Base-by-base conservation (phyloP, 2,329 filamentous ascomycete genomes). In the Bisporella sp. region DNA sequence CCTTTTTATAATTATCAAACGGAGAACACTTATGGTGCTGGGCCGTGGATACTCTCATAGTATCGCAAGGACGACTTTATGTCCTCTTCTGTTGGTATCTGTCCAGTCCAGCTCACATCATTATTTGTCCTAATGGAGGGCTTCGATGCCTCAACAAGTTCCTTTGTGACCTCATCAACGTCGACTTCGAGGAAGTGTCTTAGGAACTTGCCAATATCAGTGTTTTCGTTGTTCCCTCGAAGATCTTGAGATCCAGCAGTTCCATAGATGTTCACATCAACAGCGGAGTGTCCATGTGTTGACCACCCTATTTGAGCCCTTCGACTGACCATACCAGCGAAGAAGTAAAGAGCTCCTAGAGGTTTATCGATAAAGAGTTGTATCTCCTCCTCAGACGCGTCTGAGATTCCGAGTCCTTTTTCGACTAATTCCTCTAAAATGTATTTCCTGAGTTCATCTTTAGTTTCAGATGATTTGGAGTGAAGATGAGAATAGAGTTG, bases 241-340 rank as follows among this genome's bases (percentile, higher is more conserved):
- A 77, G 73, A 41, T 79, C 79, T 37, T 79, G 75, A 0, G 79
- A 75, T 4, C 87, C 83, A 43, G 76, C 75, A 0, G 87, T 91
- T 47, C 87, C 85, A 71, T 97, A 99, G 58, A 99, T 89, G 68
- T 99, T 99, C 45, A 99, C 93, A 65, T 99, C 93, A 6, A 93
- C 90, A 47, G 85, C 93, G 21, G 85, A 87, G 71, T 99, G 93
- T 31, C 93, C 93, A 66, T 96, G 92, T 0, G 91, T 96, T 56
- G 81, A 85, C 93, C 93, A 99, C 11, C 93, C 95, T 41, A 96
- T 81, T 64, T 95, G 89, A 1, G 91, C 88, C 53, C 93, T 82
- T 4, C 87, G 78, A 59, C 88, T 95, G 59, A 97, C 81, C 73
- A 99, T 92, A 62, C 89, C 84, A 0, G 90, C 83, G 64, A 97